phyloP scores from a whole-genome alignment of 2,329 filamentous ascomycete species.

The Capronia coronata region DNA sequence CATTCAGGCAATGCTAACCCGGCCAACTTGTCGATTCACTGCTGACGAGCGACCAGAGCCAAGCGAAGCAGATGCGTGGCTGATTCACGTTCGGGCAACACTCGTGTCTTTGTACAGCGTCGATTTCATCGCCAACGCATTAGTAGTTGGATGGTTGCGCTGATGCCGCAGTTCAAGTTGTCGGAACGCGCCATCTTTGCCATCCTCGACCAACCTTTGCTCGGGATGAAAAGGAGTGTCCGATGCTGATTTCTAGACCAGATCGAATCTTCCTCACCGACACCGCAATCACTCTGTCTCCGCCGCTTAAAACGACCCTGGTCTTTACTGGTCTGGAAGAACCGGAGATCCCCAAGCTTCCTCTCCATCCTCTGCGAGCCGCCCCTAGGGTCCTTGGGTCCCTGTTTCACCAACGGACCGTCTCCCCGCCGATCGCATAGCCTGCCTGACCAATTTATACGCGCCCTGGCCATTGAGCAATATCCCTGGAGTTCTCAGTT shows the following conservation, averaged over 20 bases:
- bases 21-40: neutral
- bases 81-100: neutral
- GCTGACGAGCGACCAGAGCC: slow-evolving; percentile 10
- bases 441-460: slow-evolving; percentile 1
- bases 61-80: slow-evolving; percentile 9
- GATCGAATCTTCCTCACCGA: too few species aligned
- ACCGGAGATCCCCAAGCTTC: slow-evolving; percentile 5
- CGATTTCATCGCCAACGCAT: slow-evolving; percentile 1
- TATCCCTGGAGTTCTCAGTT: neutral
- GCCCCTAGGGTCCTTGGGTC: neutral
- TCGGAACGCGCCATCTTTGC: neutral
- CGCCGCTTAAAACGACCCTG: neutral
- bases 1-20: neutral
- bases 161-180: neutral
- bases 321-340: neutral
- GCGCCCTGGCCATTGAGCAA: neutral
- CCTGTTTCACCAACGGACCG: neutral
- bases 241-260: too few species aligned
- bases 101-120: slow-evolving; percentile 1
- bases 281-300: neutral
- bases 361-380: neutral
- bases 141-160: neutral
- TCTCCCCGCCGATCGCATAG: slow-evolving; percentile 3
- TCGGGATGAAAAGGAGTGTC: too few species aligned
- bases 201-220: neutral